A percentile compares a stretch with the other conserved stretches of the same genome.
Evolutionary conservation across 768 basidiomycete species (phyloP).

Genomic region (Termitomyces bulborhizus): DNA sequence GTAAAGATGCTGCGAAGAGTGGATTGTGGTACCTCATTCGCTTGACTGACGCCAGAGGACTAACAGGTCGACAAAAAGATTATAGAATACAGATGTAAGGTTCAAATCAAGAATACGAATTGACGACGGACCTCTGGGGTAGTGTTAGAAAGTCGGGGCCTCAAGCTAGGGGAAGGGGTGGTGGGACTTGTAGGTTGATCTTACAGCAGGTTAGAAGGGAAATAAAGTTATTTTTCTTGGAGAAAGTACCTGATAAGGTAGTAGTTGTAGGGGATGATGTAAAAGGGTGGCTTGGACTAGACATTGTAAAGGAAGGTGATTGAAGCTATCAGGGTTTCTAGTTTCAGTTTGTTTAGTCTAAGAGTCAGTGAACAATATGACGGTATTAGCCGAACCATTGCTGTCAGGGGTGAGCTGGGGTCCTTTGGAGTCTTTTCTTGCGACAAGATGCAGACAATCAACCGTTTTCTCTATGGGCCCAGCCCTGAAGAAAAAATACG

Average conservation of each 20-base stretch:
- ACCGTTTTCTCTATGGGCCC: slow-evolving; percentile 92
- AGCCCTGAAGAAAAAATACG: slow-evolving; percentile 92
- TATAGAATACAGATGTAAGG: slow-evolving; percentile 4
- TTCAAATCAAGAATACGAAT: neutral
- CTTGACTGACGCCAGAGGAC: slow-evolving; percentile 9
- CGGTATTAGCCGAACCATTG: neutral
- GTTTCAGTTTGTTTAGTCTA: neutral
- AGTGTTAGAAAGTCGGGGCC: slow-evolving; percentile 4
- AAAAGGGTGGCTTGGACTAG: slow-evolving; percentile 6
- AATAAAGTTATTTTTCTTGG: too few species aligned
- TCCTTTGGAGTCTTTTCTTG: neutral
- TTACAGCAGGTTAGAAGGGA: neutral
- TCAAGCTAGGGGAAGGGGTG: slow-evolving; percentile 12
- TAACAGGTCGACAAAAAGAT: neutral
- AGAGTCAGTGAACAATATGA: neutral
- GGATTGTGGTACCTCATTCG: slow-evolving; percentile 23
- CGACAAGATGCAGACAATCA: slow-evolving; percentile 71
- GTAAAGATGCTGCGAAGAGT: slow-evolving; percentile 24
- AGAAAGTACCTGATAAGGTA: slow-evolving; percentile 8
- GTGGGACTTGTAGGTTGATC: slow-evolving; percentile 13
- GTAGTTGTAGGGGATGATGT: slow-evolving; percentile 15
- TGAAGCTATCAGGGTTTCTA: too few species aligned
- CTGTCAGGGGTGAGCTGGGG: neutral
- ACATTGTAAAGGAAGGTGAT: neutral
- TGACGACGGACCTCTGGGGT: slow-evolving; percentile 5